Conservation (phyloP, 2,329 filamentous ascomycete species). For the Calonectria crousiana region DNA sequence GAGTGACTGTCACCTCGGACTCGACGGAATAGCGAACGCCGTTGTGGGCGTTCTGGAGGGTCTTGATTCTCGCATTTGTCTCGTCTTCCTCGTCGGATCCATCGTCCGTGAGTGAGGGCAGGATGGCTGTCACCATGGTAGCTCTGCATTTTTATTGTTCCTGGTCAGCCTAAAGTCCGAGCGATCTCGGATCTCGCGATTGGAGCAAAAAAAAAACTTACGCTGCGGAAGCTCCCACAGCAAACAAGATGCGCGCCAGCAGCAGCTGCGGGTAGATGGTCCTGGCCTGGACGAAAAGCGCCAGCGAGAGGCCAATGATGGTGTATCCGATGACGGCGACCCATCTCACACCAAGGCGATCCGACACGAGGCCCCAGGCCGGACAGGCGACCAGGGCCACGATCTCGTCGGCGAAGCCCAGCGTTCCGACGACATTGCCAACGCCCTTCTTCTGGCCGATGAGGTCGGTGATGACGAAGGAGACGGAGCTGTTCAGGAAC, state of each 20-base stretch:
- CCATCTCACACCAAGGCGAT: constrained; percentile 80
- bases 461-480: constrained; percentile 87
- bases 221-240: constrained; percentile 90
- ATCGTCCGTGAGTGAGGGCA: constrained; percentile 78
- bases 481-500: constrained; percentile 87
- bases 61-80: constrained; percentile 48
- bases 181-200: background rate
- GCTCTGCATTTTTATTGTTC: constrained; percentile 58
- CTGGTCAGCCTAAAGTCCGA: constrained; percentile 26
- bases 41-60: constrained; percentile 59
- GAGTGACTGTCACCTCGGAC: constrained; percentile 82
- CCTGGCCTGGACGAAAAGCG: constrained; percentile 84
- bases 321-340: constrained; percentile 83
- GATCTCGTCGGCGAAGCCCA: constrained; percentile 87
- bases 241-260: constrained; percentile 87
- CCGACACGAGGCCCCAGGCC: constrained; percentile 81
- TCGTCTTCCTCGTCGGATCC: constrained; percentile 46
- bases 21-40: constrained; percentile 76
- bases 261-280: constrained; percentile 92
- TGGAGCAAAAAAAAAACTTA: constrained; percentile 56
- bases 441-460: constrained; percentile 80
- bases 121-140: constrained; percentile 97
- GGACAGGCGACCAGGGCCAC: constrained; percentile 86
- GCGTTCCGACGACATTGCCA: constrained; percentile 84
- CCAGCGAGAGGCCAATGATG: constrained; percentile 82